These are phyloP conservation scores for Beta vulgaris DNA, from an alignment of 148 eudicot species.

Conservation along the genomic window DNA sequence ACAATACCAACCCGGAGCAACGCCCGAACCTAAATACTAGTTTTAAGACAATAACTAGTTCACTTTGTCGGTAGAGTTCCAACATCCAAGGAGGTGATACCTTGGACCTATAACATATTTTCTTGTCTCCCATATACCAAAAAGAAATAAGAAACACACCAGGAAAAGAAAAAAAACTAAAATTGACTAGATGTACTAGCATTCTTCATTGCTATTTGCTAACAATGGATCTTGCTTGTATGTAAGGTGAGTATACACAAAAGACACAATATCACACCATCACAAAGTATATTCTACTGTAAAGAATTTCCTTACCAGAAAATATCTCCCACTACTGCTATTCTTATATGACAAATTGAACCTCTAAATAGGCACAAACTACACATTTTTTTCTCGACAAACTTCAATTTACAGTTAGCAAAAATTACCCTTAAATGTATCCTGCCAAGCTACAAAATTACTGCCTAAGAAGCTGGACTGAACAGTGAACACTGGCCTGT, in stretches of 20 bases:
- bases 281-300: neutral
- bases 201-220: no score
- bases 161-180: no score
- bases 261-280: neutral
- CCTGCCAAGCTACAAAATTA: neutral
- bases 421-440: neutral
- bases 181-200: no score
- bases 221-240: no score
- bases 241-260: neutral
- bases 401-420: conserved; percentile 1
- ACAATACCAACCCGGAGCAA: no score
- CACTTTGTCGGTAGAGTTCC: no score
- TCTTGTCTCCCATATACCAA: no score
- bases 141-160: no score
- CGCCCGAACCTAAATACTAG: no score
- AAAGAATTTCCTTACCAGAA: neutral
- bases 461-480: neutral
- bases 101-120: no score
- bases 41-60: no score
- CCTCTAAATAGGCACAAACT: neutral
- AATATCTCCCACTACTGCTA: neutral
- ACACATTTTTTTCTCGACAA: neutral
- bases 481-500: neutral
- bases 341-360: neutral
- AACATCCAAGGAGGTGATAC: no score